A percentile compares a stretch with the other conserved stretches of the same genome.
phyloP scores from a whole-genome alignment of 140 eudicot genomes.

The Erigeron philadelphicus region DNA sequence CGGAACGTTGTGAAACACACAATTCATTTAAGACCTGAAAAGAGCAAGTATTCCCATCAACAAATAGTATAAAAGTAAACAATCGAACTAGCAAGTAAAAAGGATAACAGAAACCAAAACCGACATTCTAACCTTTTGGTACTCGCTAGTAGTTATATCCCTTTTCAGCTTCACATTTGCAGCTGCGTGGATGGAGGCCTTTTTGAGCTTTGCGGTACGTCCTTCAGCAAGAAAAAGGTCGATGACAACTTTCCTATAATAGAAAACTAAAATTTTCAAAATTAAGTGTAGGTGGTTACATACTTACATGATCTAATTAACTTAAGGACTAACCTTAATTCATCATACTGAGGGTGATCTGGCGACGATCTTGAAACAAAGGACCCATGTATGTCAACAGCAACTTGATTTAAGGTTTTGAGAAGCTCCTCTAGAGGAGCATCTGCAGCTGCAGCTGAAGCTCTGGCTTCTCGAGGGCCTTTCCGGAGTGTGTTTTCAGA shows the following conservation, averaged over 20 bases:
- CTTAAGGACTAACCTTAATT: constrained; percentile 48
- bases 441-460: constrained; percentile 59
- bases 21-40: constrained; percentile 67
- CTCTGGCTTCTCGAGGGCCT: constrained; percentile 41
- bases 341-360: constrained; percentile 56
- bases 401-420: constrained; percentile 50
- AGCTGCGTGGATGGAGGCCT: constrained; percentile 65
- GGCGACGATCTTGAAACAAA: constrained; percentile 64
- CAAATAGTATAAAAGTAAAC: not conserved
- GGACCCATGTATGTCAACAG: constrained; percentile 58
- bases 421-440: constrained; percentile 61
- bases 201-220: constrained; percentile 70
- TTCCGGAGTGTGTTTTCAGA: constrained; percentile 37
- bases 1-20: constrained; percentile 45
- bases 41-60: constrained; percentile 4
- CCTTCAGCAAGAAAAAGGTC: constrained; percentile 65
- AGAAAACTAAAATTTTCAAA: constrained; percentile 6
- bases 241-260: constrained; percentile 60
- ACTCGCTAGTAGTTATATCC: constrained; percentile 41
- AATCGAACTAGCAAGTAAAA: not conserved
- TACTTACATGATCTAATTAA: not conserved
- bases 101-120: not conserved
- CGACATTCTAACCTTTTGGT: constrained; percentile 51
- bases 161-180: constrained; percentile 51
- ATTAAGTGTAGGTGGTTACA: not conserved